Base-by-base conservation (phyloP, 768 basidiomycete species). In the Podaxis mareebaensis region DNA sequence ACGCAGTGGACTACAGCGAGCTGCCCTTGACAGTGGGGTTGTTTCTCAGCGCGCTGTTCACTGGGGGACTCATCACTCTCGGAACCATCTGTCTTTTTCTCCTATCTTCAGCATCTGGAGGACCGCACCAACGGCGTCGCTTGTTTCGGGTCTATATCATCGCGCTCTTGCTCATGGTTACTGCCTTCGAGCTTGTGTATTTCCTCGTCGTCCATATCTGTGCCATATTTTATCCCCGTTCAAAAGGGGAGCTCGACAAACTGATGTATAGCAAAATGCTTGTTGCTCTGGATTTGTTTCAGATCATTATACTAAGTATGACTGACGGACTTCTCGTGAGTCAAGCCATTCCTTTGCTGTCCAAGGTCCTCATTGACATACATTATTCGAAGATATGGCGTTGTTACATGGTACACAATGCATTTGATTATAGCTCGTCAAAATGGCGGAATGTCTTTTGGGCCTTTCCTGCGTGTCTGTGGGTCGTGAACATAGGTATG, bases 351-450 rank as follows among this genome's bases (percentile, higher is more conserved):
- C 24, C 2, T 10, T 28, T 28, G 28, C 10, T 53, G 28, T 12
- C 24, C 17, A 10, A 11, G 11, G 40, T 26, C n/a, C 28, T 53
- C 24, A 28, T n/a, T 11, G 28, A 6, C 13, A 13, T 15, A 22
- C 24, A 10, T 3, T 38, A 49, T 49, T 49, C 4, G n/a, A 22
- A 59, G 58, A 46, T 49, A 15, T 59, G 58, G 58, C 44, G 46
- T n/a, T 59, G 58, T 38, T 59, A 44, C 33, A 59, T 59, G 58
- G 58, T 59, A 20, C 46, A 48, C 17, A 46, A 28, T 17, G 46
- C 58, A 10, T 24, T 59, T 10, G 58, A 30, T 36, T 49, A 8
- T 10, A n/a, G n/a, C 38, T 38, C 30, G 11, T 6, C 44, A 6
- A 33, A 49, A 36, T 38, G n/a, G 30, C 28, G 24, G 20, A 49